Base-by-base conservation (phyloP, 1,139 yeast species). In the Blastobotrys niveus region DNA sequence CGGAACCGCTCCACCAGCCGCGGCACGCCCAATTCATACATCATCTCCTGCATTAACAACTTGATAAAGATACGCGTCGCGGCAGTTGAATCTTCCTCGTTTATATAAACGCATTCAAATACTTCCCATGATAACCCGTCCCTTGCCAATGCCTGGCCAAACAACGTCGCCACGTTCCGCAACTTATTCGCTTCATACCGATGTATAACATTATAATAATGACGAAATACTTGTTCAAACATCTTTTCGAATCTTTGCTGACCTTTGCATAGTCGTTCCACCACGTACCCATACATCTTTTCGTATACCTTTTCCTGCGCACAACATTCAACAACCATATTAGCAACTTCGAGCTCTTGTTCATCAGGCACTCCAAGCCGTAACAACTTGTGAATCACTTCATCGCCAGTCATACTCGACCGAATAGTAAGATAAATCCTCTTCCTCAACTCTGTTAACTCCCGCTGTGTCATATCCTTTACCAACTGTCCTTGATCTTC, bases 401-500 rank as follows among this genome's bases (percentile, higher is more conserved):
- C 99, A 54, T 87, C 95, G 2, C 91, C 80, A 1, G 95, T 82
- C 79, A 89, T 77, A 46, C 96, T 81, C n/a, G 96, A 86, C 84
- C 86, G 88, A 25, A 91, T 70, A 0, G 93, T 82, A 38, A 88
- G 68, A 56, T 89, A 89, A 2, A 89, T 83, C 1, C 76, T 75
- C 57, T 87, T 84, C 52, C 87, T 84, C 52, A 77, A 76, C 42
- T 77, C 77, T 2, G 79, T 68, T 30, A 80, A 63, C 32, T 79
- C 80, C 1, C 79, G 65, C 45, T 82, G 82, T 0, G 96, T 82
- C 72, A 83, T 68, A 61, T 89, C 96, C 32, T 72, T 68, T 42
- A 81, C 70, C 4, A 39, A 50, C 14, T 48, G 47, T 7, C 35
- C 35, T 10, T 20, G 21, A 12, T 22, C 39, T 41, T 8, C 43